These are phyloP conservation scores for Saitozyma sp. DNA, from an alignment of 768 basidiomycete species.

Conservation along the genomic window DNA sequence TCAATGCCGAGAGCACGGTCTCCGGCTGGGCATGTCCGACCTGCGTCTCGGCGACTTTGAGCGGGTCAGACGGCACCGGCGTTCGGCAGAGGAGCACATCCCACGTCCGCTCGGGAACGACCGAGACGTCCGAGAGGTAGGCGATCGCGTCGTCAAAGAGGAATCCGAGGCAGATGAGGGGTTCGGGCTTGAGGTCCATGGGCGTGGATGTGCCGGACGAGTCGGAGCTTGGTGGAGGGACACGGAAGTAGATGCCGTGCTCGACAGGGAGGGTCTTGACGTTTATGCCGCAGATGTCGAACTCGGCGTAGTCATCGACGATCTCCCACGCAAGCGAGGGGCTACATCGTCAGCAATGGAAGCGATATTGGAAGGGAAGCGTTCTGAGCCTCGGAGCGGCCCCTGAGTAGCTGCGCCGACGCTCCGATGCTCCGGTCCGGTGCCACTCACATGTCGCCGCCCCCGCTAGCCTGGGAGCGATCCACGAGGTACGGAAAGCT, in stretches of 20 bases:
- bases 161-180: conserved; percentile 52
- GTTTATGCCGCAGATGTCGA: conserved; percentile 61
- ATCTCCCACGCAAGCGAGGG: conserved; percentile 71
- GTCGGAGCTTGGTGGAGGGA: not conserved
- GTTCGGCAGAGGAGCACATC: conserved; percentile 12
- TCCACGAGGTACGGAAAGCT: conserved; percentile 71
- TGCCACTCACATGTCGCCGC: conserved; percentile 42
- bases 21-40: not conserved
- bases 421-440: not conserved
- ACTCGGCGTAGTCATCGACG: conserved; percentile 67
- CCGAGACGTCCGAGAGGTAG: conserved; percentile 80
- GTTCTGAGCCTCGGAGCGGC: no score
- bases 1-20: no score
- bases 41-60: not conserved
- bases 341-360: conserved; percentile 45
- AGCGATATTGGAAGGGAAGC: no score
- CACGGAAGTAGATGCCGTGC: conserved; percentile 49
- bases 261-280: conserved; percentile 49
- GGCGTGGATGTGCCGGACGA: conserved; percentile 5
- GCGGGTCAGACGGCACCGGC: not conserved
- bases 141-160: conserved; percentile 62
- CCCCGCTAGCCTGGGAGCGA: conserved; percentile 65
- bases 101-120: conserved; percentile 76
- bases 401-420: not conserved
- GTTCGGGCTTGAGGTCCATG: conserved; percentile 32